Evolutionary conservation across 192 early-diverging fungal species (phyloP).

Genomic region (Coemansia sp.): DNA sequence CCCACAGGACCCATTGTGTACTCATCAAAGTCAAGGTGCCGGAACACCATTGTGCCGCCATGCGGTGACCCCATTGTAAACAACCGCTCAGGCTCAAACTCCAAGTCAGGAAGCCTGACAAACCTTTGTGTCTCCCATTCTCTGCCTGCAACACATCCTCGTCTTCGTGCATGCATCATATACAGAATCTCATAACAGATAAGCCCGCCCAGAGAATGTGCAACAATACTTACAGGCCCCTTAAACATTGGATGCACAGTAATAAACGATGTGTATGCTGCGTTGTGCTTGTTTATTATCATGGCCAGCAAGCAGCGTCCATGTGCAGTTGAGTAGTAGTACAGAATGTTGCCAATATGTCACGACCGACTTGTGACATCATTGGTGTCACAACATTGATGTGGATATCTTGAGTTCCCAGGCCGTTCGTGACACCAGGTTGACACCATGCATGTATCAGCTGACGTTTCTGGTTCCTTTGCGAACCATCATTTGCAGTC

Average conservation of each 20-base stretch:
- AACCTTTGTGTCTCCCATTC: conserved; percentile 22
- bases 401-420: no score
- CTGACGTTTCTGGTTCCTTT: no score
- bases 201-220: conserved; percentile 68
- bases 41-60: conserved; percentile 64
- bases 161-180: conserved; percentile 17
- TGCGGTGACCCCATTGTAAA: conserved; percentile 37
- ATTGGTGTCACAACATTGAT: no score
- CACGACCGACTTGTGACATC: no score
- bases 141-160: conserved; percentile 6
- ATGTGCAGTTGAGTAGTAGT: conserved; percentile 49
- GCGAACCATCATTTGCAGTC: no score
- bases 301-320: conserved; percentile 54
- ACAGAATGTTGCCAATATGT: conserved; percentile 52
- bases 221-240: conserved; percentile 60
- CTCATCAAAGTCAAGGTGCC: conserved; percentile 54
- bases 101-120: conserved; percentile 13
- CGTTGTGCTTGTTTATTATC: conserved; percentile 57
- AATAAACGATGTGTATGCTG: conserved; percentile 57
- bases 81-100: conserved; percentile 30
- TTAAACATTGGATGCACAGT: conserved; percentile 58
- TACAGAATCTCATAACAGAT: conserved; percentile 67
- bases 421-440: no score
- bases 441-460: no score
- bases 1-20: conserved; percentile 57